Evolutionary conservation across 257 asterid genomes (phyloP), one percentile per base, ranked within the genome.

Genomic region (Gentiana straminea): DNA sequence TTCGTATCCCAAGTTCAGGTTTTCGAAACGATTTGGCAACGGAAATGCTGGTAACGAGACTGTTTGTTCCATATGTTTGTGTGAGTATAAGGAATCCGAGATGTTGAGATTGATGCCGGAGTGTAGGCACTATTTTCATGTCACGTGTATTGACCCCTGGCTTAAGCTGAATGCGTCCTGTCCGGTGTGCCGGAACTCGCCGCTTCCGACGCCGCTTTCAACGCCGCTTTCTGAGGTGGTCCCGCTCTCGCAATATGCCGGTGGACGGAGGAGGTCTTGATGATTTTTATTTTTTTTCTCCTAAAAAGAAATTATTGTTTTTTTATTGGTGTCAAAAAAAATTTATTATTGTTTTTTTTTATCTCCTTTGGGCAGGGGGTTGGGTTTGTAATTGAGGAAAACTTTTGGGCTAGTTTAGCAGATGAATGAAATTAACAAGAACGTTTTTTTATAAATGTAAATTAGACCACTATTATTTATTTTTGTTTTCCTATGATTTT

Each of bases 191-290:
- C 88, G 99, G 68, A 85, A 66, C 61, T 92, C 99, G 13, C 99
- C 97, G 69, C 77, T 92, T 51, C 95, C 95, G 7, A 91, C 98
- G 60, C 98, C 98, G 58, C 64, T 91, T 33, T 79, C 97, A 1
- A 91, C 97, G 66, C 97, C 97, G 70, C 33, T 92, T 77, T 87
- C 87, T 70, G 98, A 92, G 75, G 98, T 88, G 64, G 95, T 88
- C 70, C 98, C 98, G 63, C 94, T 92, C 1, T 85, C 98, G 2
- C 98, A 78, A 54, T 91, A 75, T 67, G 65, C 95, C 58, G 97
- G 80, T 54, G 97, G 97, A 43, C 83, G 97, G 84, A 57, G 98
- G 75, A 72, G 91, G 44, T 65, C 63, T 2, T 79, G 74, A 80
- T 2, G 36, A 47, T 33, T 47, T 2, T 8, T 36, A 6, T 34